phyloP scores from a whole-genome alignment of 2,329 filamentous ascomycete genomes.

The Alternaria infectoria region DNA sequence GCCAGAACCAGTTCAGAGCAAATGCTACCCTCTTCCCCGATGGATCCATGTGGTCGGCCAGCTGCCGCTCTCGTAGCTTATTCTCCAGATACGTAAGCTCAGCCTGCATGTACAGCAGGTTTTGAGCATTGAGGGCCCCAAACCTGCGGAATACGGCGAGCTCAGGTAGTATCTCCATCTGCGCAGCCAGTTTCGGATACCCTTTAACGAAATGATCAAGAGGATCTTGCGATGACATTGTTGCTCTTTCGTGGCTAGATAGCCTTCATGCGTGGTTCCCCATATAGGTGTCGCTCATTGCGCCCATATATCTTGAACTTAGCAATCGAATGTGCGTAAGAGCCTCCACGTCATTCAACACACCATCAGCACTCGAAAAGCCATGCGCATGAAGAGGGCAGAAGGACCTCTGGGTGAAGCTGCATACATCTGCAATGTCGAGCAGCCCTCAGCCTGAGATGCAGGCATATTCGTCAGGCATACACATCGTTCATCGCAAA shows the following conservation, averaged over 20 bases:
- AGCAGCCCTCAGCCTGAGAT: neutral
- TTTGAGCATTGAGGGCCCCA: conserved; percentile 11
- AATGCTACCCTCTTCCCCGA: neutral
- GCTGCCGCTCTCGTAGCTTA: neutral
- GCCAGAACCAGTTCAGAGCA: neutral
- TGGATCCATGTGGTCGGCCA: neutral
- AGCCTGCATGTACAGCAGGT: conserved; percentile 12
- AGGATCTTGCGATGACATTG: neutral
- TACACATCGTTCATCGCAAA: neutral
- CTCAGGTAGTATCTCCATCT: conserved; percentile 7
- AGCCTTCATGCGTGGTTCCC: neutral
- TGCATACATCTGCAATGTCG: neutral
- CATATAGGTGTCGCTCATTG: neutral
- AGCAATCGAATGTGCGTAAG: neutral
- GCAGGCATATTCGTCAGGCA: neutral
- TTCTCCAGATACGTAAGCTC: conserved; percentile 4
- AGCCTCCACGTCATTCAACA: neutral
- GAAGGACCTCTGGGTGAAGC: neutral
- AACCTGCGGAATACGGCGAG: conserved; percentile 13
- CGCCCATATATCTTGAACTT: neutral
- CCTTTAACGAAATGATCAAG: neutral
- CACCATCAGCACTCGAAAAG: neutral
- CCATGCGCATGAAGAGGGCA: neutral
- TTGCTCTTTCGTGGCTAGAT: neutral
- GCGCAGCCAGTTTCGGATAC: conserved; percentile 8